A percentile compares a stretch with the other conserved stretches of the same genome.
phyloP scores from a whole-genome alignment of 805 yeast genomes.

The Ogataea chonburiensis region DNA sequence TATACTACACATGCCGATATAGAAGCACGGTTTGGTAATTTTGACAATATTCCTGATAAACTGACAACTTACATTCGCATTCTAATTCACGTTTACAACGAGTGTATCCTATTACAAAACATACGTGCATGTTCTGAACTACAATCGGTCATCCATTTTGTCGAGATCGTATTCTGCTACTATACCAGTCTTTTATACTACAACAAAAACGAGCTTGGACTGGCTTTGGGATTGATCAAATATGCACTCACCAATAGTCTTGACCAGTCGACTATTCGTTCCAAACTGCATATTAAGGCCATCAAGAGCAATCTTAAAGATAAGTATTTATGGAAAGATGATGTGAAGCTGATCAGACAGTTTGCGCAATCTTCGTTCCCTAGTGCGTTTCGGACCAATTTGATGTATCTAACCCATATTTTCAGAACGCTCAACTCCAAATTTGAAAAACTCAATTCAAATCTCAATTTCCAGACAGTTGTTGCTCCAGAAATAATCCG shows the following conservation, averaged over 20 bases:
- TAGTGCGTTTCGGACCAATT: conserved; percentile 19
- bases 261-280: conserved; percentile 27
- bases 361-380: conserved; percentile 18
- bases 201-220: conserved; percentile 25
- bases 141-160: conserved; percentile 8
- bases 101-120: conserved; percentile 16
- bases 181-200: conserved; percentile 28
- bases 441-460: conserved; percentile 26
- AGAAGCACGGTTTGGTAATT: conserved; percentile 23
- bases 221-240: conserved; percentile 27
- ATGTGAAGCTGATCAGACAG: conserved; percentile 17
- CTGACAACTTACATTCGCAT: conserved; percentile 23
- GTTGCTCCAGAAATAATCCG: conserved; percentile 16
- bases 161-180: conserved; percentile 27
- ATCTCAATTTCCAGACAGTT: conserved; percentile 23
- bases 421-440: conserved; percentile 24
- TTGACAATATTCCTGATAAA: conserved; percentile 27
- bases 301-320: conserved; percentile 18
- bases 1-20: conserved; percentile 20
- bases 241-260: conserved; percentile 26
- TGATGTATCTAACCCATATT: conserved; percentile 18
- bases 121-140: neutral
- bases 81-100: conserved; percentile 25
- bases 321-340: conserved; percentile 22
- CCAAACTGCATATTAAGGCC: conserved; percentile 23